Percentiles rank a stretch among this genome's conserved stretches.
phyloP scores from a whole-genome alignment of 345 rosid genomes.

The Eucalyptus regnans region DNA sequence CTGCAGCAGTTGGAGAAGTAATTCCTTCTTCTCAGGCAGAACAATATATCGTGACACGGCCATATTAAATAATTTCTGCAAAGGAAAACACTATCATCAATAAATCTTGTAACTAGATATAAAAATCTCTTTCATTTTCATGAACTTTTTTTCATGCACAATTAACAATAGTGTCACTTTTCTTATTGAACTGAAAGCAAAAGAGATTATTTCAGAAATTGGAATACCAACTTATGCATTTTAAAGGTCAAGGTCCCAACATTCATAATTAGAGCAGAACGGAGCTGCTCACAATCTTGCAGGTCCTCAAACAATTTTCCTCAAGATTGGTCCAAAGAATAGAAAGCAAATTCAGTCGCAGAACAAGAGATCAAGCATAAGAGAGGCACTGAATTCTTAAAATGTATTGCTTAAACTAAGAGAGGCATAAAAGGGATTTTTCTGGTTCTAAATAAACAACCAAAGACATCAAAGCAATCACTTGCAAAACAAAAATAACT shows the following conservation, averaged over 20 bases:
- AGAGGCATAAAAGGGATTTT: not conserved
- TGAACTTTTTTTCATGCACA: not conserved
- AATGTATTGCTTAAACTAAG: not conserved
- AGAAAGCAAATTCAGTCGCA: not conserved
- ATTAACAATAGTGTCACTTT: not conserved
- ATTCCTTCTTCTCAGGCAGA: slow-evolving; percentile 64
- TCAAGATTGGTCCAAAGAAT: not conserved
- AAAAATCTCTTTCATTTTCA: not conserved
- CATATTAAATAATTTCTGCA: slow-evolving; percentile 51
- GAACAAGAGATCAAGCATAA: not conserved
- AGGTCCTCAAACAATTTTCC: not conserved
- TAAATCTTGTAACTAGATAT: not conserved
- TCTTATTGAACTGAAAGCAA: not conserved
- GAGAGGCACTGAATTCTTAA: not conserved
- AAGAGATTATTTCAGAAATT: not conserved
- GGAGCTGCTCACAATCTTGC: not conserved
- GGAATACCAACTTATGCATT: not conserved
- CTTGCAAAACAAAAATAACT: not conserved
- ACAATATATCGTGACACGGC: slow-evolving; percentile 45
- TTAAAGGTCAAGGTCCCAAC: not conserved
- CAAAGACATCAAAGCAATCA: not conserved
- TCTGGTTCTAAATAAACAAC: not conserved
- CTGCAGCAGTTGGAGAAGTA: slow-evolving; percentile 67
- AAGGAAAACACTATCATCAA: not conserved
- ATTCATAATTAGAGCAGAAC: not conserved